Evolutionary conservation across 352 stramenopile species (phyloP), one percentile per base, ranked within the genome.

Genomic region (Achlya hypogyna): DNA sequence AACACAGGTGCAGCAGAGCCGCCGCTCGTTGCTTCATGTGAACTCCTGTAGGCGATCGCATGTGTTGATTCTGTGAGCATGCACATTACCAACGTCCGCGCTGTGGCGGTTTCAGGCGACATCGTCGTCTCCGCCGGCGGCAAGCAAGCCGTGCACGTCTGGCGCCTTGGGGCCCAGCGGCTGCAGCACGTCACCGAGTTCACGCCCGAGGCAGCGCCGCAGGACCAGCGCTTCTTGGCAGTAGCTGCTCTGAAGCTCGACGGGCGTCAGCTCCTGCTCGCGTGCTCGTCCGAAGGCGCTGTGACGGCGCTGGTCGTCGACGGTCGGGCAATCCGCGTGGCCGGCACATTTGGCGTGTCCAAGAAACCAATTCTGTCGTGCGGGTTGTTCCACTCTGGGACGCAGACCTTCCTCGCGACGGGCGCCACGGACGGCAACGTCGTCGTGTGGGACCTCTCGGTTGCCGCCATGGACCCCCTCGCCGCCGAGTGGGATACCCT

Each of bases 321-420:
- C 64, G 1, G 43, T 51, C 1, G 58, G 63, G 22, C 63, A 63
- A 51, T 77, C 1, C 38, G 45, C 0, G 78, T 88, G 27, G 56
- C 91, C 25, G 83, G 82, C 3, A 71, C 86, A 52, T 86, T 76
- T 51, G 74, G 71, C 34, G 73, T 65, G 5, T 92, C 81, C 5
- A 80, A 84, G 69, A 95, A 95, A 51, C 86, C 86, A 12, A 93
- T 95, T 63, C 69, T 95, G 32, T 88, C 75, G 16, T 93, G 83
- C 29, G 74, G 74, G 14, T 71, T 74, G 4, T 74, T 87, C 64
- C 73, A 86, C 49, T 52, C 69, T 56, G 54, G n/a, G n/a, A 62
- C 5, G 31, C 74, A 34, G 76, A 74, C 28, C 29, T 70, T 87
- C 27, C 63, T 95, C 49, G 82, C 78, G n/a, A 79, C 90, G 22